Base-by-base conservation (phyloP, 371 early-diverging fungal species). In the Mycotypha africana region DNA sequence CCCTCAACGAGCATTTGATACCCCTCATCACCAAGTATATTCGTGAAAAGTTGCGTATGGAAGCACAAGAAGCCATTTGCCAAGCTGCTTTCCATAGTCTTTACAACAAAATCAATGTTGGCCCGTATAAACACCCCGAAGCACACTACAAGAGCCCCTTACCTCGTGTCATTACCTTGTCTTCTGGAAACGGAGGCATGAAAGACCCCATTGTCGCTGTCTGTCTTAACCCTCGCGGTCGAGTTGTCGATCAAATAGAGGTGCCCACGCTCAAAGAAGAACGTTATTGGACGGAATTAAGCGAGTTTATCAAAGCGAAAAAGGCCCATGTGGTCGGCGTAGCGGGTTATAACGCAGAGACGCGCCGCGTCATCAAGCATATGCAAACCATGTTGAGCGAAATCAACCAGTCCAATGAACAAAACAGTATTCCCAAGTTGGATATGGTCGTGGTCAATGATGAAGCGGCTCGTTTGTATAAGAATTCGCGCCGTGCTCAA, bases 391-490 rank as follows among this genome's bases (percentile, higher is more conserved):
- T 84, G 30, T 65, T 81, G 16, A 60, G 66, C 11, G 84, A 82
- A 36, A 63, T 78, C 46, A 75, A 80, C 41, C 60, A 63, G 26
- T 40, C 56, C 1, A 41, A 44, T 2, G 61, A 63, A 20, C 53
- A 54, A 14, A 58, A 48, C 38, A 48, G 48, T 3, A 34, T 45
- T 15, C 50, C 53, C 2, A 47, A 45, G 11, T 60, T 53, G 47
- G 69, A 58, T 39, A 60, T 70, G 36, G 72, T 77, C 12, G 63
- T 88, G 36, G 85, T 88, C 10, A 83, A 87, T 33, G 98, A 98
- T 67, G 93, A 93, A 45, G 82, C 83, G 0, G 93, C 97, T 0
- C 81, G 92, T 12, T 53, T 95, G 9, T 92, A 81, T 60, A 88
- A 86, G 62, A 79, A 83, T 48, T 87, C 91, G 15, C 78, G 74